Evolutionary conservation across 768 basidiomycete species (phyloP), one percentile per base, ranked within the genome.

Genomic region (Xerocomellus intermedius): DNA sequence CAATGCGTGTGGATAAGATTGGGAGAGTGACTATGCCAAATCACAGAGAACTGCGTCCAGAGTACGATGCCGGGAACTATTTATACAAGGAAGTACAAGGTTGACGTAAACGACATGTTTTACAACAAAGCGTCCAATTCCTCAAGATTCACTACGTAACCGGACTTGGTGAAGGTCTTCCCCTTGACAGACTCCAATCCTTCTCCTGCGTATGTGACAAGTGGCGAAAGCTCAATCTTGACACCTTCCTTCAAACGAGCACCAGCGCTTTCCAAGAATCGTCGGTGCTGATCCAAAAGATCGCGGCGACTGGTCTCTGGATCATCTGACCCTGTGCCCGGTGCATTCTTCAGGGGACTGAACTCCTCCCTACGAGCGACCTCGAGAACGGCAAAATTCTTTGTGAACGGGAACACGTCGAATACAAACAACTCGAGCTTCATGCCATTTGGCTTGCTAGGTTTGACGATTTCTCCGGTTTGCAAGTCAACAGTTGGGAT

Each of bases 401-500:
- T 71, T 26, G 94, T 93, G 74, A 83, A 92, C 1, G 95, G 95
- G 79, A 99, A 98, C 42, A 99, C 97, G 73, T 99, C 97, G 66
- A 99, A 99, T 32, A 99, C 90, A 74, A 99, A 99, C 77, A 95
- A 78, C 73, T 99, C 97, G 58, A 99, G 84, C 75, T 99, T 99
- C 92, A 98, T 96, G 57, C 97, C 97, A 70, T 99, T 98, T n/a
- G 94, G 91, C 67, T 86, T 86, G 58, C 74, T 71, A 2, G 97
- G 95, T 68, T 94, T 95, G 68, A 95, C 72, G 5, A 65, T 24
- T 57, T 84, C 77, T 19, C 91, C 94, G 14, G 81, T 80, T 52
- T 79, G 65, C 55, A 92, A 64, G 67, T 92, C 85, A 58, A 94
- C 77, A 62, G 88, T 82, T 8, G 94, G 79, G 61, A 99, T 98